Base-by-base conservation (phyloP, 768 basidiomycete genomes). In the Lentinula boryana region DNA sequence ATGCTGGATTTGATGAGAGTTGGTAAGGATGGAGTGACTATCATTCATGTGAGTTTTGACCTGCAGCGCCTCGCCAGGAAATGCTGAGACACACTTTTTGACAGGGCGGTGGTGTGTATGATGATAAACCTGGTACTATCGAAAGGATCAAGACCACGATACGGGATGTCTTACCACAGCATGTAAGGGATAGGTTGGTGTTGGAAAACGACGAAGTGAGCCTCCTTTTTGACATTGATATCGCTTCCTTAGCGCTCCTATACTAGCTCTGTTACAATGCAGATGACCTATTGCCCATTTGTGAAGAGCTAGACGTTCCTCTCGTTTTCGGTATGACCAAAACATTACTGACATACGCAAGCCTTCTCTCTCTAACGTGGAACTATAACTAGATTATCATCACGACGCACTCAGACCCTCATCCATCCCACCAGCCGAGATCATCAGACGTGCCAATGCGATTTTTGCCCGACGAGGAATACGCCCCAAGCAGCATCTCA, bases 191-290 rank as follows among this genome's bases (percentile, higher is more conserved):
- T 13, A 80, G 95, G 49, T 70, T 95, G 21, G 94, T 93, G 1
- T 77, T 95, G n/a, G 95, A 98, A 73, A 98, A 97, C 62, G 95
- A 97, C 64, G 95, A 98, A 77, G 91, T 90, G 60, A 44, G 75
- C 67, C 10, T 16, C 8, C 56, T n/a, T 16, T n/a, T 44, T 27
- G 33, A 33, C 38, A 15, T n/a, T 58, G 7, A 7, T 41, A 27
- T 4, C 9, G 36, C 3, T 32, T 23, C 53, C 31, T 35, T 18
- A 40, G 33, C 18, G 16, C 1, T 21, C 58, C 15, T 48, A 8
- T 53, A 32, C 32, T 16, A 82, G 80, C 67, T 97, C 64, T 96
- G 93, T 68, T 97, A 95, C 72, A 92, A 84, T 56, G 88, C 90
- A 0, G 92, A 92, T 62, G 95, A 97, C 59, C 77, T 97, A 10